Evolutionary conservation across 352 stramenopile species (phyloP), one percentile per base, ranked within the genome.

Genomic region (Phytophthora meadii): DNA sequence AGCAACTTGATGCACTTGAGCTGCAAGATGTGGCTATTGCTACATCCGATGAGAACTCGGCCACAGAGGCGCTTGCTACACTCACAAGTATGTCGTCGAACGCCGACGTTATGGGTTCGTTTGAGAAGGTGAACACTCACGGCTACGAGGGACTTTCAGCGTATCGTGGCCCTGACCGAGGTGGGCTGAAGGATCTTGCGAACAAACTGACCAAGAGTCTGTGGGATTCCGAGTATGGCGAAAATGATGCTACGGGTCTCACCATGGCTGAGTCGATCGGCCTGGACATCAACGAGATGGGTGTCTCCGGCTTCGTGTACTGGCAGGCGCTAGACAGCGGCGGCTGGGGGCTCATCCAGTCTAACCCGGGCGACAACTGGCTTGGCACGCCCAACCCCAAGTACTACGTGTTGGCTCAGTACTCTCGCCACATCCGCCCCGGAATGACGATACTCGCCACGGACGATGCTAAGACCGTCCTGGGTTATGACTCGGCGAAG

Each of bases 201-300:
- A 73, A 61, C 54, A 72, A 72, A 19, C 46, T 76, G 5, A 67
- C 54, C 3, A 89, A 84, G 64, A 74, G 54, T 19, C 34, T 89
- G 15, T 89, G 80, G 77, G 75, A 89, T 44, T 88, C 79, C 0
- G 80, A 89, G 47, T 82, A 87, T 44, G 77, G 75, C 14, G 80
- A 89, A 47, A 64, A 42, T 6, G 80, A 88, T 42, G 77, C 47
- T 4, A 70, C 72, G n/a, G 79, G 77, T 5, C 50, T 84, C n/a
- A 87, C 64, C 12, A 78, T 88, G 68, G 79, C 72, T 25, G 77
- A 87, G 64, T 84, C 77, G 0, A 82, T 87, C 24, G 75, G 66
- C 1, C 73, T 88, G 10, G 79, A 88, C 47, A 79, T 88, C 53
- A 88, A 88, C 54, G 79, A 87, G 48, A 76, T 86, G 65, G 64